Evolutionary conservation across 176 grass and related monocot genomes (phyloP).

Genomic region (Cenchrus americanus): DNA sequence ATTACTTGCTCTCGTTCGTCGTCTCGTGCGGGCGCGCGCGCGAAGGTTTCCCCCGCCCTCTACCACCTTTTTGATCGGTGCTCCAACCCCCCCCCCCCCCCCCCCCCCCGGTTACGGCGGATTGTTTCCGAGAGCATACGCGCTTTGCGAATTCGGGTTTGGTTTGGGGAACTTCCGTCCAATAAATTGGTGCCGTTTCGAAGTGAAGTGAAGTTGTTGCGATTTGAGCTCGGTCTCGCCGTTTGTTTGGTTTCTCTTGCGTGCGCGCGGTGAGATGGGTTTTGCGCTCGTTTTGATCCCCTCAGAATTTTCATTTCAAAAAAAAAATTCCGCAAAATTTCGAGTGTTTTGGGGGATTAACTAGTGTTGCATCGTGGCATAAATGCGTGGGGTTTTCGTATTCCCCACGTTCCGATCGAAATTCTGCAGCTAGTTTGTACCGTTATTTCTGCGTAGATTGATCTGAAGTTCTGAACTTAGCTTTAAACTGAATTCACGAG

Average conservation of each 20-base stretch:
- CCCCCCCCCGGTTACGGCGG: neutral
- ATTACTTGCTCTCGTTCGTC: conserved; percentile 6
- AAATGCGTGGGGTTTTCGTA: neutral
- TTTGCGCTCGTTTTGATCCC: neutral
- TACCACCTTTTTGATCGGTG: neutral
- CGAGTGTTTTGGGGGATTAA: neutral
- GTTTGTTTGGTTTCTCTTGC: conserved; percentile 26
- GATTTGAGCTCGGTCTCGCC: neutral
- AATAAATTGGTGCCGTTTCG: neutral
- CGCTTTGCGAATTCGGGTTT: neutral
- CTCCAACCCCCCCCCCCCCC: neutral
- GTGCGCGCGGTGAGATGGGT: conserved; percentile 15
- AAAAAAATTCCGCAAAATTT: conserved; percentile 8
- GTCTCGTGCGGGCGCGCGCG: neutral
- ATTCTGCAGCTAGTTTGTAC: neutral
- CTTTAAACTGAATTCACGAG: neutral
- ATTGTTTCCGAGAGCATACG: neutral
- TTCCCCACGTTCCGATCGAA: neutral
- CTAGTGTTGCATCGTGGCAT: neutral
- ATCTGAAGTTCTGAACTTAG: neutral
- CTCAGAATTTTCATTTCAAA: conserved; percentile 1
- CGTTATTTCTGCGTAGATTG: neutral
- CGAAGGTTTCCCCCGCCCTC: neutral
- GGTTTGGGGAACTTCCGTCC: neutral
- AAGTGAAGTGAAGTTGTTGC: neutral